Base-by-base conservation (phyloP, 2,329 filamentous ascomycete species). In the Neurospora sp. region DNA sequence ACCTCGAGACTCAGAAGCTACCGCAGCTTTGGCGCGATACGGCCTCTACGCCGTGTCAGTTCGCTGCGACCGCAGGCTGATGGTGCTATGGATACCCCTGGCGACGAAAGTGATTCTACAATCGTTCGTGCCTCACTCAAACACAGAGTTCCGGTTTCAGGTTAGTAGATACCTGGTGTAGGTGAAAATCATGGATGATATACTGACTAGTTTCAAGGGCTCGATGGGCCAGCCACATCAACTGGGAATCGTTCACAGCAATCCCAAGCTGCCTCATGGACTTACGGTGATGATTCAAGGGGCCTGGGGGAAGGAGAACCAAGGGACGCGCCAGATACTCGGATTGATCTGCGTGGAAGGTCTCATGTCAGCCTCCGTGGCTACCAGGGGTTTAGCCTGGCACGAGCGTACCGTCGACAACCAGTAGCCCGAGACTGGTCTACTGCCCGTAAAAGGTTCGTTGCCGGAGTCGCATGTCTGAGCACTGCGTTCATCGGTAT, bases 371-470 rank as follows among this genome's bases (percentile, higher is more conserved):
- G 86, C 73, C 78, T 88, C 11, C 79, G 78, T 65, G 84, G 83
- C 65, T 78, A 80, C 8, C 81, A 84, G 72, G 81, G 79, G 1
- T 87, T 88, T 77, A 87, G 81, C 72, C 77, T 88, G 68, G 79
- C 82, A 65, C 83, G 82, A 72, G 85, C 84, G 6, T 85, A 89
- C 74, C 86, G 84, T 72, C 83, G 86, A 36, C 86, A 89, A 71
- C 88, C 89, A 0, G 88, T 92, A 75, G 90, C 91, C 38, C 85
- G 91, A 76, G 90, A 93, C 74, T 95, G 87, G 92, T 87, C 86
- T 12, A 82, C 84, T 8, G 77, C 80, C 23, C 87, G 90, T 73
- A 95, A 94, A 78, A 82, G 90, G 71, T 87, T 91, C 71, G 86
- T 88, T 33, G 91, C 92, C 3, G 79, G 83, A 3, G 86, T 92